Percentiles rank a stretch among this genome's conserved stretches.
phyloP scores from a whole-genome alignment of 2,329 filamentous ascomycete species.

The Coniochaeta hoffmannii region DNA sequence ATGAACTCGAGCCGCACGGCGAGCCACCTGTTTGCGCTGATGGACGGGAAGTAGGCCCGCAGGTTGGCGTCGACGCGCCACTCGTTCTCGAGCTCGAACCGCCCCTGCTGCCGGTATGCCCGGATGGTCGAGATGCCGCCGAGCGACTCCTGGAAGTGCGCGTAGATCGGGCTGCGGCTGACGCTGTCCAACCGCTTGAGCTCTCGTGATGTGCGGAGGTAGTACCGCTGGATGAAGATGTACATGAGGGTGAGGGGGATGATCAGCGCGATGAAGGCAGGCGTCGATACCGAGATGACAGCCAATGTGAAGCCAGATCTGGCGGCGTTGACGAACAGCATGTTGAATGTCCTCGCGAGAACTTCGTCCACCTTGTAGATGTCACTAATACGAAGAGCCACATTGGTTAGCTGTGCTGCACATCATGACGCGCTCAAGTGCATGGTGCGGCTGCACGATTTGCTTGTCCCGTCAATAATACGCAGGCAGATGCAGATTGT shows the following conservation, averaged over 20 bases:
- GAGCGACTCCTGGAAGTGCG: constrained; percentile 95
- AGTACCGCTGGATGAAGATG: constrained; percentile 93
- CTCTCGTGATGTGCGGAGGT: constrained; percentile 90
- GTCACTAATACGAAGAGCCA: constrained; percentile 40
- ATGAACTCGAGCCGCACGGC: constrained; percentile 93
- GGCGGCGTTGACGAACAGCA: constrained; percentile 75
- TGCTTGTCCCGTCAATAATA: constrained; percentile 7
- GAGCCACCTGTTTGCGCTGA: constrained; percentile 91
- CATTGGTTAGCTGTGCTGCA: constrained; percentile 7
- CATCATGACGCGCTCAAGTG: neutral
- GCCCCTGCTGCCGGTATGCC: constrained; percentile 80
- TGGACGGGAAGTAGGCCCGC: constrained; percentile 89
- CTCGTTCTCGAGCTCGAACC: constrained; percentile 91
- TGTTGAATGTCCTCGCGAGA: constrained; percentile 93
- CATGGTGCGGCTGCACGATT: neutral
- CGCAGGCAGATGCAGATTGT: neutral
- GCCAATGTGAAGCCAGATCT: constrained; percentile 75
- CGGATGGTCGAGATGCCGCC: constrained; percentile 93
- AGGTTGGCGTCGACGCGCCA: constrained; percentile 95
- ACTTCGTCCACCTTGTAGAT: constrained; percentile 85
- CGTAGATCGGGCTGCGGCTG: constrained; percentile 91
- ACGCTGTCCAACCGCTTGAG: constrained; percentile 94
- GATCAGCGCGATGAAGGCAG: constrained; percentile 72
- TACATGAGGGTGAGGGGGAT: constrained; percentile 76
- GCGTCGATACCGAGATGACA: constrained; percentile 76